Evolutionary conservation across 768 basidiomycete genomes (phyloP), one percentile per base, ranked within the genome.

Genomic region (Lentinus brumalis): DNA sequence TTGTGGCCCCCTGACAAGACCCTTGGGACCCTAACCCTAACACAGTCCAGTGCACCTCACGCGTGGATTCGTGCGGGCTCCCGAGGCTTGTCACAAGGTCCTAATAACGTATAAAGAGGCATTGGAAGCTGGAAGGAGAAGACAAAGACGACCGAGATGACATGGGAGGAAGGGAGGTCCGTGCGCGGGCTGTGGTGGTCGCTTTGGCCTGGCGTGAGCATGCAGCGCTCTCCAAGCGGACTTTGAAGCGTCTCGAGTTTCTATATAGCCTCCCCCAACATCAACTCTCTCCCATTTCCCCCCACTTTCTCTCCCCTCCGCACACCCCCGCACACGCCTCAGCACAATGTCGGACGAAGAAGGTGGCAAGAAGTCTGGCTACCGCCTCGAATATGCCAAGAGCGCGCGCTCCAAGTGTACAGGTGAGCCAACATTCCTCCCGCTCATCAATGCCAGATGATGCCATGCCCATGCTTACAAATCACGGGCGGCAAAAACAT

Each of bases 381-480:
- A 93, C 77, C 86, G 91, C 66, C 77, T 93, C 44, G 91, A 93
- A 74, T 92, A 92, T 74, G 86, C 91, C 53, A 61, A 75, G 47
- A 86, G 84, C 58, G 79, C 76, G 60, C 81, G 91, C 60, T 79
- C 90, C 39, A 89, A 89, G 76, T 93, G 91, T 77, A 92, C 90
- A 79, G 91, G 91, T 88, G 61, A 53, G 80, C 73, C 51, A 46
- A 51, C 18, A 63, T 67, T 64, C 52, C 68, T 54, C 65, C 56
- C 56, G 47, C n/a, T n/a, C n/a, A n/a, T n/a, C n/a, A n/a, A n/a
- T n/a, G n/a, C n/a, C n/a, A n/a, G n/a, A n/a, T n/a, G n/a, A n/a
- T n/a, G n/a, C n/a, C n/a, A n/a, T n/a, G n/a, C n/a, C n/a, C n/a
- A n/a, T n/a, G n/a, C n/a, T n/a, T n/a, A n/a, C n/a, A n/a, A n/a